Evolutionary conservation across 1,284 basidiomycete genomes (phyloP).

Genomic region (Cerrena zonata): DNA sequence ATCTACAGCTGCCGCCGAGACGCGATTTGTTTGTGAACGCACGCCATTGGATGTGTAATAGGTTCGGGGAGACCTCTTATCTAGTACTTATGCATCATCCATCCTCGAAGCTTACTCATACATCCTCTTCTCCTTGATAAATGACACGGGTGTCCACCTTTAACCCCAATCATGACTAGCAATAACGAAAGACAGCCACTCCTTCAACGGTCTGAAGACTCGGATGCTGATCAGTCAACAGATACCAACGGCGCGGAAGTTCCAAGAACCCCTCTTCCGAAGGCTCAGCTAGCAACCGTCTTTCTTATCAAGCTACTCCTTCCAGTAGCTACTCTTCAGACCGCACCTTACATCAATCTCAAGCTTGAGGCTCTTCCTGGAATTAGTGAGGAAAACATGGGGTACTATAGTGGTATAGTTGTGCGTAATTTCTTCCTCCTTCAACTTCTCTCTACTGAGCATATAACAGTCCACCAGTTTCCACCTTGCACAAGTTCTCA

Average conservation of each 20-base stretch:
- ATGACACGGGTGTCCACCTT: too few relatives aligned
- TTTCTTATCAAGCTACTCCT: slow-evolving; percentile 28
- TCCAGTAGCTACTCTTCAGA: slow-evolving; percentile 24
- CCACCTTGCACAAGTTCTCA: slow-evolving; percentile 27
- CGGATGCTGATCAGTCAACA: background rate
- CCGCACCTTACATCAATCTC: slow-evolving; percentile 34
- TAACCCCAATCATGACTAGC: background rate
- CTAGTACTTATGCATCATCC: too few relatives aligned
- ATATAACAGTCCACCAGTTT: slow-evolving; percentile 24
- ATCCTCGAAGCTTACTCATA: too few relatives aligned
- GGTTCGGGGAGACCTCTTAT: too few relatives aligned
- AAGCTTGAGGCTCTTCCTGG: slow-evolving; percentile 20
- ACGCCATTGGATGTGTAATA: too few relatives aligned
- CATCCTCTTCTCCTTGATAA: too few relatives aligned
- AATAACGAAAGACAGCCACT: background rate
- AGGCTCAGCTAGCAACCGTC: slow-evolving; percentile 25
- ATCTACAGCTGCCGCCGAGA: too few relatives aligned
- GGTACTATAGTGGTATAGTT: slow-evolving; percentile 31
- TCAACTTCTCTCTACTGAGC: background rate
- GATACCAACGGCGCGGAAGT: background rate
- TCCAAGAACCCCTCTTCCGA: slow-evolving; percentile 21
- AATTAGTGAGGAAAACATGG: slow-evolving; percentile 14
- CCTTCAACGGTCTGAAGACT: background rate
- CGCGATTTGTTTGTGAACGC: too few relatives aligned
- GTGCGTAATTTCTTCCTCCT: slow-evolving; percentile 8